These are phyloP conservation scores for Rhodocollybia butyracea DNA, from an alignment of 768 basidiomycete genomes.

Conservation along the genomic window DNA sequence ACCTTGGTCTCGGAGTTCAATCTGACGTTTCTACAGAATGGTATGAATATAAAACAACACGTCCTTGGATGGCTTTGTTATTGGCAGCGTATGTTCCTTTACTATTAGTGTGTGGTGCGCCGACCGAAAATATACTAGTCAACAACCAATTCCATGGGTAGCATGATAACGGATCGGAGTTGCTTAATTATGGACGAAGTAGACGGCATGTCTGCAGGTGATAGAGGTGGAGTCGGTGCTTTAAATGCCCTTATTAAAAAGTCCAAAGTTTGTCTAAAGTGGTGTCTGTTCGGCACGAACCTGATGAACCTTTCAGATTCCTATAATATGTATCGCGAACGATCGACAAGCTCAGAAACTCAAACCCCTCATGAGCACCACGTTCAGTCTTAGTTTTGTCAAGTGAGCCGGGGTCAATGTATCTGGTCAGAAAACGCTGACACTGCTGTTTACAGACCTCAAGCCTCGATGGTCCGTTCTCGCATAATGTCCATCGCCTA, in stretches of 20 bases:
- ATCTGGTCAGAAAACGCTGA: slow-evolving; percentile 8
- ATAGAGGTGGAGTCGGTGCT: slow-evolving; percentile 94
- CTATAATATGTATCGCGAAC: slow-evolving; percentile 97
- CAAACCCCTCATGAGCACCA: slow-evolving; percentile 74
- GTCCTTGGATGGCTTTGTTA: slow-evolving; percentile 85
- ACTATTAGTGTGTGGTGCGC: neutral
- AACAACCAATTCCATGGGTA: slow-evolving; percentile 60
- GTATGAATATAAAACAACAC: slow-evolving; percentile 88
- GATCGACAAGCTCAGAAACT: slow-evolving; percentile 86
- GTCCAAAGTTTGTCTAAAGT: slow-evolving; percentile 57
- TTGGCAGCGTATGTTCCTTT: slow-evolving; percentile 39
- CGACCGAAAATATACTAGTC: slow-evolving; percentile 26
- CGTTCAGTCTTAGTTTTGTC: slow-evolving; percentile 73
- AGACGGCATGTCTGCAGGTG: slow-evolving; percentile 98
- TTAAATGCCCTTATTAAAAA: slow-evolving; percentile 90
- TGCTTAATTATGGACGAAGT: slow-evolving; percentile 99
- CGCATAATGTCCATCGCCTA: slow-evolving; percentile 83
- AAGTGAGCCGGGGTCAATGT: slow-evolving; percentile 45
- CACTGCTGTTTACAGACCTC: slow-evolving; percentile 54
- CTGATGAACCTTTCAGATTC: slow-evolving; percentile 53
- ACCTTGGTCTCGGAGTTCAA: neutral
- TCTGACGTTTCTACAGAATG: slow-evolving; percentile 48
- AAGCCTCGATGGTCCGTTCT: slow-evolving; percentile 72
- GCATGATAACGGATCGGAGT: slow-evolving; percentile 72
- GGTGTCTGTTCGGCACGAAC: neutral